Evolutionary conservation across 768 basidiomycete species (phyloP), one percentile per base, ranked within the genome.

Genomic region (Serendipita indica): DNA sequence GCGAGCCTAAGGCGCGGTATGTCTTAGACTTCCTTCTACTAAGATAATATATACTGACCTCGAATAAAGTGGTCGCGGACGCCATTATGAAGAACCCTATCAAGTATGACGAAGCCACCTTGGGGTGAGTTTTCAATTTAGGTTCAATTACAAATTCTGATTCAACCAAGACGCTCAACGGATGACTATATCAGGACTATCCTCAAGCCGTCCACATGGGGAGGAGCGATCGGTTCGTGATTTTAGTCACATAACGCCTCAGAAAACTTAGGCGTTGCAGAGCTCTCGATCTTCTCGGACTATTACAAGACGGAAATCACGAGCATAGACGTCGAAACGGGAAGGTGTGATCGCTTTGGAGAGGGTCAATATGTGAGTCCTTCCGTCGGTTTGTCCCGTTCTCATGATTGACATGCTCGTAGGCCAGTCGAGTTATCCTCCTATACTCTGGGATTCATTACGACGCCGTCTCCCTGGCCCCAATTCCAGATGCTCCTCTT

Each of bases 391-490:
- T 5, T 30, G 5, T 30, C 30, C 52, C 30, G 20, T 34, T 30
- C n/a, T n/a, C 12, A 18, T 2, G 18, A 2, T 18, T 28, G n/a
- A 20, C 12, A 2, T 13, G 18, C 18, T 39, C 22, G 57, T 60
- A 60, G 52, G 14, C 60, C 37, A 59, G 68, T 68, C 76, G 84
- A 18, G 84, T 82, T 60, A 69, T 96, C 13, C 67, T 97, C n/a
- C 75, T 97, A 3, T 98, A 98, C 72, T 90, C 88, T 0, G 94
- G 94, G 2, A 96, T 97, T 45, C 93, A 98, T 69, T 99, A 99
- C 69, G 94, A 99, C 69, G 89, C 89, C 6, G 80, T 85, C 3
- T 83, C 87, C 0, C 72, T 93, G 37, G 81, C 93, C 14, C 96
- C 90, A 0, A 75, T 79, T 69, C 72, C 74, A 6, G 81, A 82